Conservation (phyloP, 2,329 filamentous ascomycete species). For the Cercospora berteroae region DNA sequence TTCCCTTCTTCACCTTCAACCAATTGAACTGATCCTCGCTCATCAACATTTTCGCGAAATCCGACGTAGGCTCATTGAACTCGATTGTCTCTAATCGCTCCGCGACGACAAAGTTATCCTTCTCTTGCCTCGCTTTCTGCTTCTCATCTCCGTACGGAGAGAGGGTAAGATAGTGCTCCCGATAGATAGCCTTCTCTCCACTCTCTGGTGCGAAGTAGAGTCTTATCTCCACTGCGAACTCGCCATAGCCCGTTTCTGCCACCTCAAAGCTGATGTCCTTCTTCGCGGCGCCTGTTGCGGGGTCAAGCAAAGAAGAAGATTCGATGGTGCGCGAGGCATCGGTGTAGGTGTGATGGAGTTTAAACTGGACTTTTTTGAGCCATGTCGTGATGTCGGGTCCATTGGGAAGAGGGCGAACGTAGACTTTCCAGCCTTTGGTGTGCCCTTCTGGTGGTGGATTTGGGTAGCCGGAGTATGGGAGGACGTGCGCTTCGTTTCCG, state of each 20-base stretch:
- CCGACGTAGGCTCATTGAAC: constrained; percentile 94
- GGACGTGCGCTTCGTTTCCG: constrained; percentile 50
- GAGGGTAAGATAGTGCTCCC: constrained; percentile 87
- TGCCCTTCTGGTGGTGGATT: constrained; percentile 79
- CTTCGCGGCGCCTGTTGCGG: constrained; percentile 6
- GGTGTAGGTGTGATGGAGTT: constrained; percentile 93
- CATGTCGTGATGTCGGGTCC: constrained; percentile 86
- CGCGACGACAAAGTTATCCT: constrained; percentile 64
- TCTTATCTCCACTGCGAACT: constrained; percentile 95
- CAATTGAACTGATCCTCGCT: constrained; percentile 61
- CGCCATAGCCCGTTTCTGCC: constrained; percentile 92
- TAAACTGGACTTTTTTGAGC: constrained; percentile 96
- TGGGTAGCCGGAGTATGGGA: constrained; percentile 76
- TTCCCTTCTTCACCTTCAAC: constrained; percentile 56
- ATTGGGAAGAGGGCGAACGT: constrained; percentile 84
- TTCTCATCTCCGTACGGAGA: constrained; percentile 81
- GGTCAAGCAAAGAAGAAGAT: constrained; percentile 39
- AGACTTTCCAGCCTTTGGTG: constrained; percentile 95
- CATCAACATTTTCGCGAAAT: constrained; percentile 85
- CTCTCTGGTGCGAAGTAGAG: constrained; percentile 87
- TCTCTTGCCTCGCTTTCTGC: constrained; percentile 66
- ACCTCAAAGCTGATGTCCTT: constrained; percentile 67
- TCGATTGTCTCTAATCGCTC: constrained; percentile 92
- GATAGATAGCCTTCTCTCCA: constrained; percentile 90
- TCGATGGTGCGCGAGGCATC: constrained; percentile 87